Percentiles rank a stretch among this genome's conserved stretches.
Evolutionary conservation across 2,329 filamentous ascomycete genomes (phyloP).

Genomic region (Apiospora kogelbergensis): DNA sequence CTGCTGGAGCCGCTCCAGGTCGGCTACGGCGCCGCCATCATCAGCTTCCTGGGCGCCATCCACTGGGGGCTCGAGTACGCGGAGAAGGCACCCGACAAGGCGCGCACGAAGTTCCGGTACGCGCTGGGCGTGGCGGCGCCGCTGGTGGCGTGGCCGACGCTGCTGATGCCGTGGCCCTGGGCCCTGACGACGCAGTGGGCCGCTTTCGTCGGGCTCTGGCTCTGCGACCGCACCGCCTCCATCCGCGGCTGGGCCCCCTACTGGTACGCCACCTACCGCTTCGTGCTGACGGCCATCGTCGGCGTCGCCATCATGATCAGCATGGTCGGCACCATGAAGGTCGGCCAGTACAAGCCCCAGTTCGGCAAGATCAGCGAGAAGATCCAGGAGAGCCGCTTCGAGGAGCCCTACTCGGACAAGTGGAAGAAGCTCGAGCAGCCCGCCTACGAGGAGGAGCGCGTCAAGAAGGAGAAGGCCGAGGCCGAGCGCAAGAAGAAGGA

Average conservation of each 20-base stretch:
- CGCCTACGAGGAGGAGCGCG: constrained; percentile 35
- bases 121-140: constrained; percentile 79
- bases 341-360: constrained; percentile 44
- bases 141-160: constrained; percentile 84
- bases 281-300: constrained; percentile 87
- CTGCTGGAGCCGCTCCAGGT: constrained; percentile 85
- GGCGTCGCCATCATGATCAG: constrained; percentile 79
- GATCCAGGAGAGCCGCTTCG: constrained; percentile 35
- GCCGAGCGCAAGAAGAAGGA: constrained; percentile 31
- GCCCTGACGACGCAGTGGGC: constrained; percentile 84
- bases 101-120: constrained; percentile 77
- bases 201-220: constrained; percentile 83
- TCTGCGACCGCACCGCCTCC: constrained; percentile 74
- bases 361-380: constrained; percentile 39
- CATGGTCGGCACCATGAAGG: constrained; percentile 79
- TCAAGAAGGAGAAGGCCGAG: constrained; percentile 35
- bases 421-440: constrained; percentile 44
- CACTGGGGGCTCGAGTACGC: constrained; percentile 92
- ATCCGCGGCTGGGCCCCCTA: constrained; percentile 74
- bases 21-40: constrained; percentile 87
- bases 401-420: constrained; percentile 37
- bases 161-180: constrained; percentile 80
- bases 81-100: constrained; percentile 56
- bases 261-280: constrained; percentile 90
- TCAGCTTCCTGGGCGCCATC: constrained; percentile 90